Percentiles rank a stretch among this genome's conserved stretches.
Conservation (phyloP, 2,329 filamentous ascomycete species). For the Colletotrichum gloeosporioides region DNA sequence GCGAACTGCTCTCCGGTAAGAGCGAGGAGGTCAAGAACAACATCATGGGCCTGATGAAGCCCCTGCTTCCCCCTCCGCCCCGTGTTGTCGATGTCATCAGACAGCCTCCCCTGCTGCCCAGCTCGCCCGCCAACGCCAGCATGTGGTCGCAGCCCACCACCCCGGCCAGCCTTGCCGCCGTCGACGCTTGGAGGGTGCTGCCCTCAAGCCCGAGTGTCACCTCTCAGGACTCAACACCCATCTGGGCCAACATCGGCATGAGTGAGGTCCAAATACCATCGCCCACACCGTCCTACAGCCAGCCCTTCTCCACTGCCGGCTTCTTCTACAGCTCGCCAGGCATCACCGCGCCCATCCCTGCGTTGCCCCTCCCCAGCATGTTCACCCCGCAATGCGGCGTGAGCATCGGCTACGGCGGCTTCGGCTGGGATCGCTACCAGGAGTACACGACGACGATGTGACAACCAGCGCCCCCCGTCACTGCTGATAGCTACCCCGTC, state of each 20-base stretch:
- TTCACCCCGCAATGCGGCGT: slow-evolving; percentile 85
- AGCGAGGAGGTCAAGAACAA: slow-evolving; percentile 91
- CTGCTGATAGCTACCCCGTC: slow-evolving; percentile 51
- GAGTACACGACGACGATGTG: slow-evolving; percentile 90
- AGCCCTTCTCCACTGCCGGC: slow-evolving; percentile 75
- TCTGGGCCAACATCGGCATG: slow-evolving; percentile 83
- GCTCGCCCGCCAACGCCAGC: slow-evolving; percentile 73
- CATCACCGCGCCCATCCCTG: slow-evolving; percentile 74
- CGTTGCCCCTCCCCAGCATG: slow-evolving; percentile 85
- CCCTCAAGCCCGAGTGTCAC: slow-evolving; percentile 86
- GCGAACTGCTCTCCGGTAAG: slow-evolving; percentile 89
- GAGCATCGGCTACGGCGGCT: slow-evolving; percentile 75
- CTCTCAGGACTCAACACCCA: slow-evolving; percentile 72
- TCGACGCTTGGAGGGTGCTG: slow-evolving; percentile 90
- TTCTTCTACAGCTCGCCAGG: slow-evolving; percentile 83
- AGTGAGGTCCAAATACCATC: slow-evolving; percentile 78
- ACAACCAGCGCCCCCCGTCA: slow-evolving; percentile 59
- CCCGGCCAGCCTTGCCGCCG: slow-evolving; percentile 68
- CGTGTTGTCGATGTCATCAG: slow-evolving; percentile 89
- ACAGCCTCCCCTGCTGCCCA: slow-evolving; percentile 84
- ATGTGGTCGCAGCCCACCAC: slow-evolving; percentile 77
- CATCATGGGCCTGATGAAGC: slow-evolving; percentile 85
- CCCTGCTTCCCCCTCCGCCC: slow-evolving; percentile 84
- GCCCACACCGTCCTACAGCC: slow-evolving; percentile 80
- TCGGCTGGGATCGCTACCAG: slow-evolving; percentile 86